Percentiles rank a stretch among this genome's conserved stretches.
Evolutionary conservation across 805 yeast genomes (phyloP).

Genomic region (Ascoidea tarda): DNA sequence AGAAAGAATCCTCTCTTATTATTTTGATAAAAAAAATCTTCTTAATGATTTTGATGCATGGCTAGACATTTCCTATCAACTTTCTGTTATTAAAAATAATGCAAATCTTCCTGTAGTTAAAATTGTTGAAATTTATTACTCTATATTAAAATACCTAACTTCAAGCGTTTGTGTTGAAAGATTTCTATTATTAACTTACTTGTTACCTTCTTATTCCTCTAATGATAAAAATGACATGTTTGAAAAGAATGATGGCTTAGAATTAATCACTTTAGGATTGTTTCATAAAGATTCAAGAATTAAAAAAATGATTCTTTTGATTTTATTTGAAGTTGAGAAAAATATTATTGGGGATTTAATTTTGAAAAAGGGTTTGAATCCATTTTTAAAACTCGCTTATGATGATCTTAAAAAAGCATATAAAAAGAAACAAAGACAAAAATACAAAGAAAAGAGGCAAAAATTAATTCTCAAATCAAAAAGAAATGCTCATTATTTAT

Average conservation of each 20-base stretch:
- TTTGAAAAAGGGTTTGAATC: background rate
- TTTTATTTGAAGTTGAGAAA: constrained; percentile 1
- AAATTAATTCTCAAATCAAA: no score
- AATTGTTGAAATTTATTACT: background rate
- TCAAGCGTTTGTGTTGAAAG: background rate
- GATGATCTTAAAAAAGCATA: background rate
- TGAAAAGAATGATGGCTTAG: constrained; percentile 30
- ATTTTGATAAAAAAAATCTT: background rate
- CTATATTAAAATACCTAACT: background rate
- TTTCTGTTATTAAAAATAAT: background rate
- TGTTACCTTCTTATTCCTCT: constrained; percentile 17
- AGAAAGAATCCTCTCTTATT: background rate
- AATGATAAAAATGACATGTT: constrained; percentile 17
- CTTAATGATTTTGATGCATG: background rate
- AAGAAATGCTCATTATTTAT: no score
- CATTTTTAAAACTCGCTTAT: background rate
- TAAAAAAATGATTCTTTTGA: background rate
- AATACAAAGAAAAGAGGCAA: background rate
- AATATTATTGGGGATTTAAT: constrained; percentile 3
- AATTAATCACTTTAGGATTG: constrained; percentile 24
- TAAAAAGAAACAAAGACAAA: background rate
- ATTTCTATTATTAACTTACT: constrained; percentile 17
- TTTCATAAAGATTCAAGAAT: constrained; percentile 23
- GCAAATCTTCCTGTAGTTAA: background rate
- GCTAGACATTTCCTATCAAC: background rate